Evolutionary conservation across 2,329 filamentous ascomycete genomes (phyloP).

Genomic region (Fusarium subglutinans): DNA sequence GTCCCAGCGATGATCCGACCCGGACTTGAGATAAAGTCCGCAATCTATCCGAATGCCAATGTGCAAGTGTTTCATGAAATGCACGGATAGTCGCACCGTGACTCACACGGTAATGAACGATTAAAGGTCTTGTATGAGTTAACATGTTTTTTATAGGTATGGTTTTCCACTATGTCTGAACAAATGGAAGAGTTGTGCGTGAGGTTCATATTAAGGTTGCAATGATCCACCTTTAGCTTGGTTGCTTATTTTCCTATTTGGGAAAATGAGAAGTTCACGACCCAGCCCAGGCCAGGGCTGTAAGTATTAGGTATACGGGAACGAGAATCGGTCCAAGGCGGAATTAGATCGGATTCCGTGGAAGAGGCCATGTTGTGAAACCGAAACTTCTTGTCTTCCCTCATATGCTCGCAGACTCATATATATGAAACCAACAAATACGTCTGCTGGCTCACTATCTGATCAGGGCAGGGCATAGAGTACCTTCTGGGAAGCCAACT

Average conservation of each 20-base stretch:
- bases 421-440: neutral
- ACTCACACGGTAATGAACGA: neutral
- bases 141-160: neutral
- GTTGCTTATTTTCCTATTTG: conserved; percentile 5
- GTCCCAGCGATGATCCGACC: neutral
- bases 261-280: neutral
- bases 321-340: neutral
- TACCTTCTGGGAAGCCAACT: too few species aligned
- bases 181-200: neutral
- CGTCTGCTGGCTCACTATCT: neutral
- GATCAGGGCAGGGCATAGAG: neutral
- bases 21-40: conserved; percentile 21
- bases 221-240: neutral
- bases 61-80: neutral
- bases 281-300: neutral
- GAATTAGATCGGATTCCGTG: neutral
- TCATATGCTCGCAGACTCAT: neutral
- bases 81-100: neutral
- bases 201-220: neutral
- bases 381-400: neutral
- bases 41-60: neutral
- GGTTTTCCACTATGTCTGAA: neutral
- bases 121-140: neutral
- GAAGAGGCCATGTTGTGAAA: neutral
- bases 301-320: neutral